A percentile compares a stretch with the other conserved stretches of the same genome.
Evolutionary conservation across 805 yeast species (phyloP).

Genomic region (Scheffersomyces lignosus): DNA sequence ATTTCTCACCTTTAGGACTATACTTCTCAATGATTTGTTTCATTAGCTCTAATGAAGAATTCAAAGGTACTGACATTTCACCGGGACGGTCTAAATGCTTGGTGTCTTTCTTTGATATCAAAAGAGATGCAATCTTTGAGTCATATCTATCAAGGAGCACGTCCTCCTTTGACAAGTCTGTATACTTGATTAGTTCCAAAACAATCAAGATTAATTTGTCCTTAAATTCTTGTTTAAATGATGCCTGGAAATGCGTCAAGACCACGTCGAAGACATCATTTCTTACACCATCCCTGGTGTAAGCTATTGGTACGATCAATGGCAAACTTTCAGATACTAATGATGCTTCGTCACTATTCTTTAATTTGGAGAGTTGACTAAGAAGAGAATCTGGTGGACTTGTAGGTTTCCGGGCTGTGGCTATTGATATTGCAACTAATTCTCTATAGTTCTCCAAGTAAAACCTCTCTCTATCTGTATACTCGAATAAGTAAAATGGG

Average conservation of each 20-base stretch:
- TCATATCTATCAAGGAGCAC: slow-evolving; percentile 6
- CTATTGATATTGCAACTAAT: slow-evolving; percentile 37
- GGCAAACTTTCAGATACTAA: slow-evolving; percentile 35
- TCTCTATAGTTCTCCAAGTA: slow-evolving; percentile 31
- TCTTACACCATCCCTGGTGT: slow-evolving; percentile 38
- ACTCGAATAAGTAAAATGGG: slow-evolving; percentile 44
- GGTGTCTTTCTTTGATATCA: slow-evolving; percentile 5
- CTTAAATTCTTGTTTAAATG: slow-evolving; percentile 20
- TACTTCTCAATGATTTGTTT: slow-evolving; percentile 23
- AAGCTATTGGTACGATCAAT: slow-evolving; percentile 45
- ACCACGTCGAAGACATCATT: slow-evolving; percentile 25
- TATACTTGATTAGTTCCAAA: slow-evolving; percentile 34
- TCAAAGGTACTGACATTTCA: slow-evolving; percentile 19
- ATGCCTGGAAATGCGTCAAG: slow-evolving; percentile 13
- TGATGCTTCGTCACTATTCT: slow-evolving; percentile 10
- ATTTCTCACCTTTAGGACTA: slow-evolving; percentile 8
- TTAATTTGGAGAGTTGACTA: slow-evolving; percentile 14
- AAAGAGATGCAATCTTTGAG: slow-evolving; percentile 4
- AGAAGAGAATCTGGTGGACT: slow-evolving; percentile 3
- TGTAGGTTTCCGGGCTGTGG: slow-evolving; percentile 14
- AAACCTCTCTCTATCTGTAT: slow-evolving; percentile 27
- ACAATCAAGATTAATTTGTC: slow-evolving; percentile 32
- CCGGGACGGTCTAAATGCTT: slow-evolving; percentile 9
- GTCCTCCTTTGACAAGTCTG: slow-evolving; percentile 39
- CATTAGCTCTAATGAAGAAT: slow-evolving; percentile 26